Evolutionary conservation across 129 eudicot species (phyloP), one percentile per base, ranked within the genome.

Genomic region (Arctium lappa): DNA sequence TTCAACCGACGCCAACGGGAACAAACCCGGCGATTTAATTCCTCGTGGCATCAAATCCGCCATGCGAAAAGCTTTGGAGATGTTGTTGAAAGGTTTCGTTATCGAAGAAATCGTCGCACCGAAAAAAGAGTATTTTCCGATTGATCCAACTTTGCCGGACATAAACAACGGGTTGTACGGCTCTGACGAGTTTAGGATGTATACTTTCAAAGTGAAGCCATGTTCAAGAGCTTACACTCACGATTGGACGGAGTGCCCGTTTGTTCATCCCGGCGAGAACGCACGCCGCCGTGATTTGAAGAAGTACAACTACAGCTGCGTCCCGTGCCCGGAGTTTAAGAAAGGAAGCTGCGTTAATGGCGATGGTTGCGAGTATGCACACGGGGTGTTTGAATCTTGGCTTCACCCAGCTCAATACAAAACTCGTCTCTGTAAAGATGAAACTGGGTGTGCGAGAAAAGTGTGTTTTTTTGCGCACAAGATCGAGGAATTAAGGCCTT

Each of bases 161-260:
- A 95, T 95, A 50, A 95, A 95, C 83, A 88, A 69, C 37, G 97
- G 94, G 0, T 33, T 91, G 18, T 95, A 95, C 72, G 91, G 97
- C 0, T 84, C 91, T 0, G 99, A 95, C 42, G 99, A 95, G 81
- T 95, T 95, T 56, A 75, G 99, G 82, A 95, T 95, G 99, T 95
- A 87, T 73, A 87, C 89, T 53, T 95, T 95, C 74, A 95, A 95
- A 77, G 96, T 95, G 77, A 93, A 91, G 92, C 97, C 97, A 4
- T 95, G 99, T 84, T 95, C 99, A 1, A 79, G 99, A 72, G 99
- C 99, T 9, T 95, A 95, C 73, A 89, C 99, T n/a, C 99, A 95
- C 29, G 99, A 95, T 63, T 95, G 99, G 99, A 95, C 99, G 0
- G 99, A 95, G 80, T 95, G 99, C 73, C 99, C 99, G 34, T 95